A percentile compares a stretch with the other conserved stretches of the same genome.
Evolutionary conservation across 2,329 filamentous ascomycete genomes (phyloP).

Genomic region (Sporothrix brasiliensis): DNA sequence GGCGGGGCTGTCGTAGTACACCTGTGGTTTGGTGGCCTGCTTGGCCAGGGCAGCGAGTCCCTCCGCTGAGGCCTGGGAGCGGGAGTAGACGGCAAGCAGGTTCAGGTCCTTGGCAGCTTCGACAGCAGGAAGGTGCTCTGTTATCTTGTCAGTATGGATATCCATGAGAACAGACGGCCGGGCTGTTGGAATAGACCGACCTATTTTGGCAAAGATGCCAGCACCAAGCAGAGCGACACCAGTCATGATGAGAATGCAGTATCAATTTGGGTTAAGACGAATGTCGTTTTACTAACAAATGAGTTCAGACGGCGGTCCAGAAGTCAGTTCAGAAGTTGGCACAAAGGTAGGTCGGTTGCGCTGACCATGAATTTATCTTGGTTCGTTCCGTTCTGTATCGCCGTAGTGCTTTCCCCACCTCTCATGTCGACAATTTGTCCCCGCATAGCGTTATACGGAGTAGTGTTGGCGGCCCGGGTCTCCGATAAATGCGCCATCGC

Average conservation of each 20-base stretch:
- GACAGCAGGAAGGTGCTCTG: constrained; percentile 58
- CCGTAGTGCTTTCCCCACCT: not conserved
- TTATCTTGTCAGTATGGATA: not conserved
- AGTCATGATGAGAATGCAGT: constrained; percentile 1
- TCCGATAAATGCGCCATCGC: constrained; percentile 1
- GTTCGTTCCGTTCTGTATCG: no score
- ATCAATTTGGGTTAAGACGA: not conserved
- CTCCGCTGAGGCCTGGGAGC: constrained; percentile 60
- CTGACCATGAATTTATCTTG: no score
- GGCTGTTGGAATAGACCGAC: not conserved
- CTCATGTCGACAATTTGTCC: not conserved
- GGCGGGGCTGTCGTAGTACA: constrained; percentile 61
- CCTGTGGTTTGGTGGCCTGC: constrained; percentile 41
- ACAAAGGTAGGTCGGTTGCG: not conserved
- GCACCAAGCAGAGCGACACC: constrained; percentile 17
- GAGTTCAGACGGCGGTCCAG: no score
- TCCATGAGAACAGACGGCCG: no score
- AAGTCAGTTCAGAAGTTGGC: no score
- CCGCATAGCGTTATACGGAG: not conserved
- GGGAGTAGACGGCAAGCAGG: constrained; percentile 68
- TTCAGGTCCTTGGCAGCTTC: constrained; percentile 52
- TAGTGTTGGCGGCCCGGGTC: constrained; percentile 5
- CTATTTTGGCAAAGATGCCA: constrained; percentile 14
- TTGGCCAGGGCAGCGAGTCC: constrained; percentile 44
- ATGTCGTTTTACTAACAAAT: no score